Conservation (phyloP, 495 filamentous ascomycete genomes). For the Podospora fimiseda region DNA sequence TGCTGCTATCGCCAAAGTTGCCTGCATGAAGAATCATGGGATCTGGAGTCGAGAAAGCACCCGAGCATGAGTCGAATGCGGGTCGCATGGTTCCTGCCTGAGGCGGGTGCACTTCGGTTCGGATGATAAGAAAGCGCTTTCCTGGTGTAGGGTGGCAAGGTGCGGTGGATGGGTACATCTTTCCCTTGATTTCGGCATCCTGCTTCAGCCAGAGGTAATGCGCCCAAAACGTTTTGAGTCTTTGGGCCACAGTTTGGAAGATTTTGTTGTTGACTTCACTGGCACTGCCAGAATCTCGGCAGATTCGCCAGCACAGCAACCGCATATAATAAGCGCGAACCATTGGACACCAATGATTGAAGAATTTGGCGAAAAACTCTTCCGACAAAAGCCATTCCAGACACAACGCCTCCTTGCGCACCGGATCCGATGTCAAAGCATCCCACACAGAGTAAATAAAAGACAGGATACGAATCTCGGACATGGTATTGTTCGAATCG, state of each 20-base stretch:
- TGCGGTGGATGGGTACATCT: constrained; percentile 63
- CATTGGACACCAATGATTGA: constrained; percentile 99
- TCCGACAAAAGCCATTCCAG: constrained; percentile 74
- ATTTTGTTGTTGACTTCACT: constrained; percentile 65
- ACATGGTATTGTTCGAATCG: constrained; percentile 86
- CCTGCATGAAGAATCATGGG: constrained; percentile 10
- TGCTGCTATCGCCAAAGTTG: constrained; percentile 3
- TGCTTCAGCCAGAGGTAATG: constrained; percentile 72
- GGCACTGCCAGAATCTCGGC: constrained; percentile 63
- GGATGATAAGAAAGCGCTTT: constrained; percentile 83
- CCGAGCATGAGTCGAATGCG: constrained; percentile 36
- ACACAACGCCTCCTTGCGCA: constrained; percentile 66
- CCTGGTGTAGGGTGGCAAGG: constrained; percentile 87
- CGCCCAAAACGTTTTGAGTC: constrained; percentile 68
- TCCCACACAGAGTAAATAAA: constrained; percentile 83
- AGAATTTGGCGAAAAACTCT: constrained; percentile 73
- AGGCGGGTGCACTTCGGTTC: constrained; percentile 63
- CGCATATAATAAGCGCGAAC: constrained; percentile 94
- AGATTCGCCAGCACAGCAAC: constrained; percentile 85
- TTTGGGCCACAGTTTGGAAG: constrained; percentile 59
- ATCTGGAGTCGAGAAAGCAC: constrained; percentile 7
- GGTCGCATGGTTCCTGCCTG: constrained; percentile 39
- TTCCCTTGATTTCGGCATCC: constrained; percentile 48
- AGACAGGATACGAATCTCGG: constrained; percentile 81
- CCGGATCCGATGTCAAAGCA: constrained; percentile 57